Conservation (phyloP, 805 yeast species). For the Candida cerambycidarum region DNA sequence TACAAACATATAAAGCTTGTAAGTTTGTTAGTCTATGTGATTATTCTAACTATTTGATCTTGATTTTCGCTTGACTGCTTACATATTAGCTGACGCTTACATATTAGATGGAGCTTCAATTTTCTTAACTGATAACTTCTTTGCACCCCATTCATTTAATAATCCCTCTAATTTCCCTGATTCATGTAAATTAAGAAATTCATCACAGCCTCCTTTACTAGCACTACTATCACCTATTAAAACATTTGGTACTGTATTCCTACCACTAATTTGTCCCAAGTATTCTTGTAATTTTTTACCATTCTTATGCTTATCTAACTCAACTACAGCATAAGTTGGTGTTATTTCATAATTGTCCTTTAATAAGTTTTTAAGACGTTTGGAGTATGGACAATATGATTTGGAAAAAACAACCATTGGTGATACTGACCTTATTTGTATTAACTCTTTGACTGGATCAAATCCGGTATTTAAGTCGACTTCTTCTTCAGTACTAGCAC, state of each 20-base stretch:
- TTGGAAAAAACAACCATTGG: conserved; percentile 66
- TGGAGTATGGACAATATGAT: conserved; percentile 72
- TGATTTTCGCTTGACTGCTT: too few species aligned
- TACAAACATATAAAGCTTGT: too few species aligned
- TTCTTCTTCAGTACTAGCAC: conserved; percentile 9
- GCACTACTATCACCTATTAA: conserved; percentile 58
- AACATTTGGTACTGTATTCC: conserved; percentile 89
- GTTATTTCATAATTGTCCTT: conserved; percentile 61
- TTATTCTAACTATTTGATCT: too few species aligned
- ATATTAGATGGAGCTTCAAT: conserved; percentile 59
- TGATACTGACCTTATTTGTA: conserved; percentile 54
- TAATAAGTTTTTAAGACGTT: conserved; percentile 65
- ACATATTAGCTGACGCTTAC: conserved; percentile 57
- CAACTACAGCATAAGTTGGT: conserved; percentile 75
- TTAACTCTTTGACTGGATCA: conserved; percentile 44
- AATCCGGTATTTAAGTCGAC: conserved; percentile 17
- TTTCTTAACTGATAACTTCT: conserved; percentile 48
- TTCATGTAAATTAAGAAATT: conserved; percentile 61
- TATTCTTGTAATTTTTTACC: conserved; percentile 76
- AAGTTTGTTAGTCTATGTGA: too few species aligned
- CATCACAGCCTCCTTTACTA: conserved; percentile 89
- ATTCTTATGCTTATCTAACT: conserved; percentile 75
- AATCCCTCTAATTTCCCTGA: conserved; percentile 51
- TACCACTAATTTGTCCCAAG: conserved; percentile 66
- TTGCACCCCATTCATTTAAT: conserved; percentile 64